Conservation (phyloP, 306 rosid species). For the Cucumis hystrix region DNA sequence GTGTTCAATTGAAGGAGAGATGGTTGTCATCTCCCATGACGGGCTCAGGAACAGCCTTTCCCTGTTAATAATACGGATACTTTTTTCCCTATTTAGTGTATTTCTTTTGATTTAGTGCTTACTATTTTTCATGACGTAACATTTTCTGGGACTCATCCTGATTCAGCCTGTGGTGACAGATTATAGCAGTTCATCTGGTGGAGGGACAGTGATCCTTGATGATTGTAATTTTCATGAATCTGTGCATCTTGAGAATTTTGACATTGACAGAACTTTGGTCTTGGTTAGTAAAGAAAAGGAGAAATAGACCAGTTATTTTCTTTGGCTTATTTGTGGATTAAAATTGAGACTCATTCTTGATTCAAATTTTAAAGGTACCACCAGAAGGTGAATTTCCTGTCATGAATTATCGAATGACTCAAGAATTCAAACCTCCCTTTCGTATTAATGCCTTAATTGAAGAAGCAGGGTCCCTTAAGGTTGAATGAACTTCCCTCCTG, state of each 20-base stretch:
- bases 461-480: slow-evolving; percentile 73
- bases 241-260: slow-evolving; percentile 78
- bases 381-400: slow-evolving; percentile 91
- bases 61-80: not conserved
- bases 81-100: no score
- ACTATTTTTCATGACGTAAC: not conserved
- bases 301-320: not conserved
- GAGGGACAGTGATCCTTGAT: slow-evolving; percentile 64
- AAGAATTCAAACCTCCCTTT: slow-evolving; percentile 81
- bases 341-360: slow-evolving; percentile 2
- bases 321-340: not conserved
- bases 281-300: slow-evolving; percentile 41
- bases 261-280: slow-evolving; percentile 55
- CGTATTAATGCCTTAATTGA: slow-evolving; percentile 68
- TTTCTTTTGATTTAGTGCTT: not conserved
- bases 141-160: slow-evolving; percentile 3
- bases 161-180: slow-evolving; percentile 32
- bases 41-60: not conserved
- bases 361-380: slow-evolving; percentile 42
- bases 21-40: not conserved
- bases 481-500: slow-evolving; percentile 14
- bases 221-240: slow-evolving; percentile 97
- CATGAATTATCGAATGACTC: slow-evolving; percentile 92
- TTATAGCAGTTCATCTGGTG: slow-evolving; percentile 50
- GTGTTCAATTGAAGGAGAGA: not conserved